phyloP scores from a whole-genome alignment of 164 flowering plant genomes.

The Amborella trichopoda region DNA sequence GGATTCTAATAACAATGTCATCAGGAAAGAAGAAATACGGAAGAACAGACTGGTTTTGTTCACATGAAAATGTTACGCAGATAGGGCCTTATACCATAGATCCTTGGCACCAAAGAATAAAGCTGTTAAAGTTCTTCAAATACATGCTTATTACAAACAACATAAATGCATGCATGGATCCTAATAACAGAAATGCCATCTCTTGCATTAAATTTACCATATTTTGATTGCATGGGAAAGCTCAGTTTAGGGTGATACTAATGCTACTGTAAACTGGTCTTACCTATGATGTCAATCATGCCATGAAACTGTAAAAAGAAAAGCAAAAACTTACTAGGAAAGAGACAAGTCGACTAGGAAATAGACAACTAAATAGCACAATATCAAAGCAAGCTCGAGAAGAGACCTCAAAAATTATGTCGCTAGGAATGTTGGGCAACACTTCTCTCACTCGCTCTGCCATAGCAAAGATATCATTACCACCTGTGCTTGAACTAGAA shows the following conservation, averaged over 20 bases:
- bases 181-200: too few relatives aligned
- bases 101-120: background rate
- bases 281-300: background rate
- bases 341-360: background rate
- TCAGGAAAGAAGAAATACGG: too few relatives aligned
- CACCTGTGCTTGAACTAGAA: constrained; percentile 23
- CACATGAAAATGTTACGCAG: background rate
- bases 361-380: background rate
- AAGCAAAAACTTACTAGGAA: background rate
- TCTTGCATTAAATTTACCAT: too few relatives aligned
- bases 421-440: constrained; percentile 90
- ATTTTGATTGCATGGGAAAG: background rate
- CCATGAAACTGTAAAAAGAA: background rate
- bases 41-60: too few relatives aligned
- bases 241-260: background rate
- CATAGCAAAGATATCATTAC: constrained; percentile 74
- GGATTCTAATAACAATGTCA: too few relatives aligned
- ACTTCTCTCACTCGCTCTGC: constrained; percentile 91
- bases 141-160: background rate
- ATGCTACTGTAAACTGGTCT: background rate
- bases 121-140: too few relatives aligned
- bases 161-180: too few relatives aligned
- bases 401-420: constrained; percentile 77
- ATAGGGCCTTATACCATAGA: background rate
- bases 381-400: background rate